Percentiles rank a stretch among this genome's conserved stretches.
Evolutionary conservation across 2,329 filamentous ascomycete species (phyloP).

Genomic region (Colletotrichum sp.): DNA sequence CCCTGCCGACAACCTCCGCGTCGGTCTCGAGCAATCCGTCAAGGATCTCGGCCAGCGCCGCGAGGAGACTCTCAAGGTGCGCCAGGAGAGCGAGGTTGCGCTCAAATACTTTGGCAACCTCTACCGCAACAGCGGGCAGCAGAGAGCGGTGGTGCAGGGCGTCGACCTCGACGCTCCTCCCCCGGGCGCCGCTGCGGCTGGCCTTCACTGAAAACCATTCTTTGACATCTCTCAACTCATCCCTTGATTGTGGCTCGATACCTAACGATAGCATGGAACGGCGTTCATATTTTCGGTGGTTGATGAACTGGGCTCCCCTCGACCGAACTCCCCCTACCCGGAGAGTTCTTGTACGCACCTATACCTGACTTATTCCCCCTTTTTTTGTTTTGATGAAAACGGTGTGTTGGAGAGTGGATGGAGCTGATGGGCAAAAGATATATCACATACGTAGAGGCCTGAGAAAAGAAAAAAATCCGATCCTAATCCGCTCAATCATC

Average conservation of each 20-base stretch:
- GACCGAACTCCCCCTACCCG: neutral
- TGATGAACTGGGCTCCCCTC: constrained; percentile 2
- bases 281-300: constrained; percentile 10
- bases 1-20: constrained; percentile 85
- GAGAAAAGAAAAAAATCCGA: neutral
- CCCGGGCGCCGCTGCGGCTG: constrained; percentile 28
- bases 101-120: constrained; percentile 90
- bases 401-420: neutral
- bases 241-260: constrained; percentile 15
- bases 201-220: constrained; percentile 3
- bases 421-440: neutral
- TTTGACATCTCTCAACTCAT: neutral
- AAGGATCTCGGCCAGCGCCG: constrained; percentile 81
- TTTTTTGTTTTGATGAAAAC: neutral
- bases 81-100: constrained; percentile 83
- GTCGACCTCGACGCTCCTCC: constrained; percentile 63
- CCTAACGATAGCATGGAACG: constrained; percentile 20
- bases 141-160: constrained; percentile 53
- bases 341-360: neutral
- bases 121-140: constrained; percentile 66
- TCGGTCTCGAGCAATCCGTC: constrained; percentile 81
- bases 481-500: neutral
- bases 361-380: constrained; percentile 14
- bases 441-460: neutral
- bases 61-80: constrained; percentile 83